Percentiles rank a stretch among this genome's conserved stretches.
phyloP scores from a whole-genome alignment of 2,329 filamentous ascomycete genomes.

The Ascochyta koolunga region DNA sequence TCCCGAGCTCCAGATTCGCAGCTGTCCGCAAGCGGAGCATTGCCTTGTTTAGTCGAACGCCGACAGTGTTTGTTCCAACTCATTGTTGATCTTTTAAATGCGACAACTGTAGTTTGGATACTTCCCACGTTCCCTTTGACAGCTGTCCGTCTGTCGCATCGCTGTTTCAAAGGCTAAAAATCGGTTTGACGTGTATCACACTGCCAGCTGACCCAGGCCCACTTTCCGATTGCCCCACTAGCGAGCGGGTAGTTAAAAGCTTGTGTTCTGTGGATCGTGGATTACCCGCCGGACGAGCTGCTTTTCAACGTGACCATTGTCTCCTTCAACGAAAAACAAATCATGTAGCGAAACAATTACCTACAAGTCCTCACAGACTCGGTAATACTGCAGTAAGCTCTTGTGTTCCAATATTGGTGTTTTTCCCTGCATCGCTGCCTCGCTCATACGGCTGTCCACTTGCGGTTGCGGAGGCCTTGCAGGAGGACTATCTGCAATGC shows the following conservation, averaged over 20 bases:
- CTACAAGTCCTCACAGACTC: neutral
- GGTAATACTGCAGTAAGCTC: neutral
- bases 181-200: constrained; percentile 7
- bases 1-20: constrained; percentile 18
- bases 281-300: constrained; percentile 11
- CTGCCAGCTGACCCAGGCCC: constrained; percentile 6
- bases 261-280: constrained; percentile 4
- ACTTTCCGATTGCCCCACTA: constrained; percentile 5
- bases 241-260: constrained; percentile 13
- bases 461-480: neutral
- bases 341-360: neutral
- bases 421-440: neutral
- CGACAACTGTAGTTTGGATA: too few relatives aligned
- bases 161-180: constrained; percentile 7
- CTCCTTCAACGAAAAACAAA: neutral
- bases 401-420: neutral
- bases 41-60: neutral
- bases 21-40: neutral
- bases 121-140: neutral
- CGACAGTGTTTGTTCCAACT: neutral
- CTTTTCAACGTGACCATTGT: neutral
- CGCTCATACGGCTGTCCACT: constrained; percentile 1
- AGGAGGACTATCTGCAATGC: neutral
- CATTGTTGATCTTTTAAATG: neutral
- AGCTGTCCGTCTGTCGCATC: constrained; percentile 3